These are phyloP conservation scores for Phytophthora crassamura DNA, from an alignment of 352 stramenopile genomes.

Conservation along the genomic window DNA sequence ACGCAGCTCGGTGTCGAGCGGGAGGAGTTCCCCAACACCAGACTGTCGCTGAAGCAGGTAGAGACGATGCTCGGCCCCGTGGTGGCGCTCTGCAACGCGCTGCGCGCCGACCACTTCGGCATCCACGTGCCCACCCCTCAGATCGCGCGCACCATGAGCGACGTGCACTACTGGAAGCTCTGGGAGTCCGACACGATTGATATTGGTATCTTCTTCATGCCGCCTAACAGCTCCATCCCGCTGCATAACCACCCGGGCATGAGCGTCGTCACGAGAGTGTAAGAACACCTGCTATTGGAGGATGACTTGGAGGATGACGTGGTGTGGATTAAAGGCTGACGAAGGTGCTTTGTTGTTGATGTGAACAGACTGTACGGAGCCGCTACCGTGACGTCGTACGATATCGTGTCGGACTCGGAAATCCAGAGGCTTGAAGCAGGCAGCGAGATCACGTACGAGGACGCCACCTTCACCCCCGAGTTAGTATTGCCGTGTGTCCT, in stretches of 20 bases:
- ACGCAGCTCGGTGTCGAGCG: constrained; percentile 51
- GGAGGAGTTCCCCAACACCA: constrained; percentile 70
- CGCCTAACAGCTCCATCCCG: constrained; percentile 74
- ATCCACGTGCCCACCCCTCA: constrained; percentile 72
- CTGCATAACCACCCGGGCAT: constrained; percentile 87
- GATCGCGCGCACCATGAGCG: constrained; percentile 73
- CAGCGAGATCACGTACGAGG: constrained; percentile 38
- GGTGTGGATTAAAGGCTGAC: constrained; percentile 4
- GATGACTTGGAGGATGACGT: not conserved
- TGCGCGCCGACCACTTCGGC: constrained; percentile 71
- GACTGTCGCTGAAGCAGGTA: constrained; percentile 76
- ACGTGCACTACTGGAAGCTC: constrained; percentile 89
- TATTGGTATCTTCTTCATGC: constrained; percentile 90
- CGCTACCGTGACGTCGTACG: constrained; percentile 77
- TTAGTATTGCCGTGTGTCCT: constrained; percentile 22
- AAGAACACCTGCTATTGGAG: constrained; percentile 17
- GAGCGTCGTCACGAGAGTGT: constrained; percentile 87
- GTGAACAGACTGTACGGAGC: constrained; percentile 70
- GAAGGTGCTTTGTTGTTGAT: constrained; percentile 11
- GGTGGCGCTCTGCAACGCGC: constrained; percentile 59
- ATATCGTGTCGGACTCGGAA: constrained; percentile 64
- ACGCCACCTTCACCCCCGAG: constrained; percentile 38
- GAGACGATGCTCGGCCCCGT: constrained; percentile 71
- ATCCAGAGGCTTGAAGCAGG: constrained; percentile 34
- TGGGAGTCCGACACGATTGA: constrained; percentile 87